A percentile compares a stretch with the other conserved stretches of the same genome.
These are phyloP conservation scores for Neonectria punicea DNA, from an alignment of 2,329 filamentous ascomycete species.

Conservation along the genomic window DNA sequence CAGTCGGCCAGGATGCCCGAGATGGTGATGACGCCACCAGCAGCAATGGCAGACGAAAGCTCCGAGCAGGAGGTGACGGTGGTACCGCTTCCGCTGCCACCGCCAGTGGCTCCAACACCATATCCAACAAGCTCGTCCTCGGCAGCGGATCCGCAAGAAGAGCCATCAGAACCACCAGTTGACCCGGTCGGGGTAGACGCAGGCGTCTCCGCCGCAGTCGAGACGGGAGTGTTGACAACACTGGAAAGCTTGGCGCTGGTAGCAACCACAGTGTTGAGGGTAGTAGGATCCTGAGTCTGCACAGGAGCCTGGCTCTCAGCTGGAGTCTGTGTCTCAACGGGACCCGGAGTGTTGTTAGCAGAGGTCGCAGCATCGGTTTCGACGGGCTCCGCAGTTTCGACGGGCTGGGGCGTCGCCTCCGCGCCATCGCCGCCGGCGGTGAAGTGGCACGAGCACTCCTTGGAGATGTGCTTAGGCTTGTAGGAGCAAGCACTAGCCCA, in stretches of 20 bases:
- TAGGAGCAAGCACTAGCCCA: conserved; percentile 45
- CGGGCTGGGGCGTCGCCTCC: background rate
- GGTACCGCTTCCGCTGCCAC: conserved; percentile 54
- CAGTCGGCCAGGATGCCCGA: conserved; percentile 53
- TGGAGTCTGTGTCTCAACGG: conserved; percentile 3
- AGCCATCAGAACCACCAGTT: conserved; percentile 12
- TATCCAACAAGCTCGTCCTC: conserved; percentile 41
- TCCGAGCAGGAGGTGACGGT: conserved; percentile 58
- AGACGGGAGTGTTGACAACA: conserved; percentile 8
- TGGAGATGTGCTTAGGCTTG: conserved; percentile 44
- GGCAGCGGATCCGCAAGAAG: conserved; percentile 31
- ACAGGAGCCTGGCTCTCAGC: conserved; percentile 15
- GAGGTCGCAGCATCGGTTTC: background rate
- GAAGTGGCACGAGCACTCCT: conserved; percentile 47
- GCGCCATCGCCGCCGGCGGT: conserved; percentile 33
- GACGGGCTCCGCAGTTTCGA: background rate
- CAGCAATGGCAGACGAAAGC: conserved; percentile 50
- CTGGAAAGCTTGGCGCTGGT: conserved; percentile 2
- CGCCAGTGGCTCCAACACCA: conserved; percentile 56
- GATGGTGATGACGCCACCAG: conserved; percentile 56
- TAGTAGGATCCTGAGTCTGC: conserved; percentile 19
- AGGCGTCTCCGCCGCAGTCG: conserved; percentile 6
- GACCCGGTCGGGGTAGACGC: conserved; percentile 1
- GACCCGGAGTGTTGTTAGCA: background rate
- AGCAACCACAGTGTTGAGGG: conserved; percentile 32